Evolutionary conservation across 1,139 yeast species (phyloP).

Genomic region (Taiozyma sp.): DNA sequence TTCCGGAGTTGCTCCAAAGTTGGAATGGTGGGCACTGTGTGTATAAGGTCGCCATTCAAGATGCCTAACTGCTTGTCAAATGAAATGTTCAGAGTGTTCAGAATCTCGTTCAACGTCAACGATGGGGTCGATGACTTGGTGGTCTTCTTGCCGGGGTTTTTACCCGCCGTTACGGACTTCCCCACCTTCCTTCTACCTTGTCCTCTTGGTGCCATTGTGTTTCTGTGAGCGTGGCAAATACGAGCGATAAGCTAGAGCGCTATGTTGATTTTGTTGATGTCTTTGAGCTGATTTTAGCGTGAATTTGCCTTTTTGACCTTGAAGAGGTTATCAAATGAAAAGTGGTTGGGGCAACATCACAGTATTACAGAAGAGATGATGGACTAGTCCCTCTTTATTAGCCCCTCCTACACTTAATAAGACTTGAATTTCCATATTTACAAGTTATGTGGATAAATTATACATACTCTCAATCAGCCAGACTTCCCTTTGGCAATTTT

Average conservation of each 20-base stretch:
- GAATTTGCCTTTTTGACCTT: neutral
- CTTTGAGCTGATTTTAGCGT: neutral
- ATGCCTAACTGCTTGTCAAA: conserved; percentile 59
- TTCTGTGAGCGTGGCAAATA: neutral
- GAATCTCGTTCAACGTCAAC: conserved; percentile 44
- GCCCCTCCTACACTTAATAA: no score
- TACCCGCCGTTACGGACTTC: conserved; percentile 13
- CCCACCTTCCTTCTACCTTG: conserved; percentile 18
- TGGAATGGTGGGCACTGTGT: conserved; percentile 42
- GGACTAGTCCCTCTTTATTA: no score
- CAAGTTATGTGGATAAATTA: neutral
- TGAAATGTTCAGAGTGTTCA: conserved; percentile 46
- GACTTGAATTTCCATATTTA: neutral
- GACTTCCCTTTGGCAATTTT: neutral
- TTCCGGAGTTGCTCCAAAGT: conserved; percentile 43
- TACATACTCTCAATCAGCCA: neutral
- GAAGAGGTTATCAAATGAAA: neutral
- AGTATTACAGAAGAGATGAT: no score
- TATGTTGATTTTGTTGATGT: neutral
- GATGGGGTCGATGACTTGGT: conserved; percentile 27
- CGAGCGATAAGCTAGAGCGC: neutral
- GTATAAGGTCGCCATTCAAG: conserved; percentile 53
- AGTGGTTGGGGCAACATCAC: neutral
- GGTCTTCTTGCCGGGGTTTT: conserved; percentile 22
- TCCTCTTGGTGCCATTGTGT: conserved; percentile 16